Base-by-base conservation (phyloP, 257 asterid genomes). In the Linaria vulgaris region DNA sequence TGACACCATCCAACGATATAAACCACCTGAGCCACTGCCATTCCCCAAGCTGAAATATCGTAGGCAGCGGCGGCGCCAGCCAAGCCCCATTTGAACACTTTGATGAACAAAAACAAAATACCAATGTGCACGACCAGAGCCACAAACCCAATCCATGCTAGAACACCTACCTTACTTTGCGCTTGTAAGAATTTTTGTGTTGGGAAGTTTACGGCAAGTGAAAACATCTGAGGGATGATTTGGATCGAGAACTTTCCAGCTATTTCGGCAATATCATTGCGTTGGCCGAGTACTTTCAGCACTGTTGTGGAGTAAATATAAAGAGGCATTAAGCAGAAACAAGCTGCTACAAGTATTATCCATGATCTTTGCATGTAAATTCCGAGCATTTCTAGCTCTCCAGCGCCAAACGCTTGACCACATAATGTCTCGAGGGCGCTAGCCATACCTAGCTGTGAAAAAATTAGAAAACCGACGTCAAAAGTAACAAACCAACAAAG, bases 331-430 rank as follows among this genome's bases (percentile, higher is more conserved):
- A 89, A 21, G 77, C 77, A 79, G 60, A 84, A 6, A 68, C 97
- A 94, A 7, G 95, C 72, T 6, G 58, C 81, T 3, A 71, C 78
- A 0, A 94, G 90, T 38, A 94, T 84, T 63, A 90, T 67, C 88
- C 94, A 90, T 47, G 99, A 94, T 39, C 97, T 71, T 74, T 94
- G 99, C 87, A 88, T 79, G 81, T 94, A 90, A 0, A 82, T 74
- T 39, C 97, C 97, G 0, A 94, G 82, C 86, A 90, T 79, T 7
- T 78, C 83, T 23, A 80, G 54, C 51, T 89, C 94, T 19, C 99
- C 99, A 0, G 99, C 97, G 12, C 99, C 99, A 31, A 77, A 92
- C 20, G 99, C 97, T 60, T 92, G 97, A 38, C 99, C 99, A 20
- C 99, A 87, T 49, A 92, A 43, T 5, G 99, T 92, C 77, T 92